Evolutionary conservation across 768 basidiomycete species (phyloP).

Genomic region (Suillus occidentalis): DNA sequence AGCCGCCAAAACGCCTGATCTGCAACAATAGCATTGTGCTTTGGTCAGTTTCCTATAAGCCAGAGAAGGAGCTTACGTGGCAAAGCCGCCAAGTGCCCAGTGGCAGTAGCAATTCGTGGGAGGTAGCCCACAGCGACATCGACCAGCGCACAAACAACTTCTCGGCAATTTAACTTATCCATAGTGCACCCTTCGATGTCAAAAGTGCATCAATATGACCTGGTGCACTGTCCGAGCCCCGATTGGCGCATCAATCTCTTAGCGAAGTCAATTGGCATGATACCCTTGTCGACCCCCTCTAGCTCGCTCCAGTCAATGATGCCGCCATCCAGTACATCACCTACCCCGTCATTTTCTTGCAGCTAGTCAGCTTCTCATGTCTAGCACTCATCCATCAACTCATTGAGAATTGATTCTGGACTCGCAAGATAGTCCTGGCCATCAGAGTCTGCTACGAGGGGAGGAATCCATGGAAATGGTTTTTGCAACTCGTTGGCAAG

Average conservation of each 20-base stretch:
- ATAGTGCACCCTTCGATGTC: neutral
- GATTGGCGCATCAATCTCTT: too few species aligned
- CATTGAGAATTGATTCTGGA: constrained; percentile 5
- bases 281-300: too few species aligned
- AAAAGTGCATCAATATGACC: too few species aligned
- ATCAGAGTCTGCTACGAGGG: neutral
- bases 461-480: constrained; percentile 8
- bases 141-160: neutral
- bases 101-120: neutral
- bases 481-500: neutral
- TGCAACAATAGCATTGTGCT: neutral
- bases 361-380: too few species aligned
- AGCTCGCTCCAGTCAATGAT: too few species aligned
- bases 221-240: too few species aligned
- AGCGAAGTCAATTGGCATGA: too few species aligned
- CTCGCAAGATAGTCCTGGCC: constrained; percentile 3
- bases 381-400: too few species aligned
- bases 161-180: neutral
- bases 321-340: too few species aligned
- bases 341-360: too few species aligned
- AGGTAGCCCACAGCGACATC: neutral
- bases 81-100: neutral
- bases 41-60: neutral
- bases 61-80: neutral
- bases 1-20: neutral